A percentile compares a stretch with the other conserved stretches of the same genome.
Evolutionary conservation across 306 rosid species (phyloP).

Genomic region (Alnus glutinosa): DNA sequence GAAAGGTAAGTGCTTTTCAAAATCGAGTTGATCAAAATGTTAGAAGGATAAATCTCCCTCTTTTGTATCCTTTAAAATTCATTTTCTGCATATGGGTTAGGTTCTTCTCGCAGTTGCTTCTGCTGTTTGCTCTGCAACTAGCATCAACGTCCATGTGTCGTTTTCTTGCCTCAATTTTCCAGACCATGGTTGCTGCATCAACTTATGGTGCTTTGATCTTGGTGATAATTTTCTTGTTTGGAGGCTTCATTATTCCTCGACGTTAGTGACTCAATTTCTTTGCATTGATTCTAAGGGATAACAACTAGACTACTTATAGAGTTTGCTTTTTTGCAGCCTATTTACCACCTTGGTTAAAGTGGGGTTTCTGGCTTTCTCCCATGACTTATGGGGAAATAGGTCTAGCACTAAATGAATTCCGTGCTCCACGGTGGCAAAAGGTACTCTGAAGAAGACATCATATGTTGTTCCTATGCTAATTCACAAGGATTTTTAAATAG

Average conservation of each 20-base stretch:
- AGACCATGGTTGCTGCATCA: slow-evolving; percentile 53
- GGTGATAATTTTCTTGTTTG: slow-evolving; percentile 53
- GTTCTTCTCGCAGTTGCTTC: slow-evolving; percentile 53
- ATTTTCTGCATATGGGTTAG: slow-evolving; percentile 28
- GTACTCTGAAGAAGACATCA: slow-evolving; percentile 32
- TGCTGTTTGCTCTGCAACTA: slow-evolving; percentile 50
- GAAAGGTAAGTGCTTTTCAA: slow-evolving; percentile 38
- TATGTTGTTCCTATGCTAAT: neutral
- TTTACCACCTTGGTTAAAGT: slow-evolving; percentile 57
- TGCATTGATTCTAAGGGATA: neutral
- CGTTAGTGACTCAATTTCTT: slow-evolving; percentile 32
- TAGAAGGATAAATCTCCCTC: neutral
- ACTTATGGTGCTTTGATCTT: slow-evolving; percentile 45
- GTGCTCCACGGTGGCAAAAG: slow-evolving; percentile 66
- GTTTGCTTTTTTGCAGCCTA: slow-evolving; percentile 49
- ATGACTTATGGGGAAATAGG: slow-evolving; percentile 63
- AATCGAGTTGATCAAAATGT: slow-evolving; percentile 4
- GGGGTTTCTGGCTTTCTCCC: slow-evolving; percentile 69
- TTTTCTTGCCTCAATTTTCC: slow-evolving; percentile 52
- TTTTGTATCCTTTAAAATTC: slow-evolving; percentile 21
- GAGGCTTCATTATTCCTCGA: slow-evolving; percentile 63
- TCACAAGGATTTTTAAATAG: slow-evolving; percentile 6
- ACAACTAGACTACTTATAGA: slow-evolving; percentile 20
- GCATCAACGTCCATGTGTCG: slow-evolving; percentile 64
- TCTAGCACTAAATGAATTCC: slow-evolving; percentile 56